Evolutionary conservation across 2,329 filamentous ascomycete species (phyloP), one percentile per base, ranked within the genome.

Genomic region (Neurospora sp.): DNA sequence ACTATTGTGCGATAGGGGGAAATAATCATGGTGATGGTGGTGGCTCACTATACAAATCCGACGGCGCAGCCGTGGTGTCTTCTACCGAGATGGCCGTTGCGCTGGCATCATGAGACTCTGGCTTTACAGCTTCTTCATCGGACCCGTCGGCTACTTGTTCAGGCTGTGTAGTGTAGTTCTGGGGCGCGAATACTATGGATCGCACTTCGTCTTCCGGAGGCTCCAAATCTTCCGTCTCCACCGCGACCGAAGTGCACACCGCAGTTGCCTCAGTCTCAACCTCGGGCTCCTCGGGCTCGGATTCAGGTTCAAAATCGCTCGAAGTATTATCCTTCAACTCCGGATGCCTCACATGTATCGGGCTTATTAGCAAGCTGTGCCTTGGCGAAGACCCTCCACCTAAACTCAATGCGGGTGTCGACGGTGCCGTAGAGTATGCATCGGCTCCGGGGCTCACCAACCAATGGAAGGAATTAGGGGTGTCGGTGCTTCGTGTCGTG

Each of bases 341-440:
- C 46, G 73, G 72, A 6, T 70, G 19, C 66, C 74, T 73, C 13
- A 71, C 36, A 42, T 69, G 71, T 6, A 67, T 69, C 7, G 78
- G 78, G 17, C 78, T 79, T 17, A 73, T 73, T 19, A 77, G 67
- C 23, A 78, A 19, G 71, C 77, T 79, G 62, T 75, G 71, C n/a
- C 75, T 72, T 40, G 77, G 77, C 4, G 78, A 78, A 0, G 76
- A 73, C 9, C 74, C 74, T 4, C 70, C 73, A 28, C 77, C 77
- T n/a, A 71, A 73, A 70, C 77, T 79, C 28, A 79, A 71, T 1
- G 72, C 77, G 17, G 78, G 78, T 15, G 78, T 78, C 3, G 78
- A 78, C 3, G 78, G 78, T 19, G 74, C 73, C 1, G 76, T 76
- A 7, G 75, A 76, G 67, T 73, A 74, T 23, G 72, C 72, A 4